phyloP scores from a whole-genome alignment of 2,329 filamentous ascomycete species.

The Fusarium nematophilum region DNA sequence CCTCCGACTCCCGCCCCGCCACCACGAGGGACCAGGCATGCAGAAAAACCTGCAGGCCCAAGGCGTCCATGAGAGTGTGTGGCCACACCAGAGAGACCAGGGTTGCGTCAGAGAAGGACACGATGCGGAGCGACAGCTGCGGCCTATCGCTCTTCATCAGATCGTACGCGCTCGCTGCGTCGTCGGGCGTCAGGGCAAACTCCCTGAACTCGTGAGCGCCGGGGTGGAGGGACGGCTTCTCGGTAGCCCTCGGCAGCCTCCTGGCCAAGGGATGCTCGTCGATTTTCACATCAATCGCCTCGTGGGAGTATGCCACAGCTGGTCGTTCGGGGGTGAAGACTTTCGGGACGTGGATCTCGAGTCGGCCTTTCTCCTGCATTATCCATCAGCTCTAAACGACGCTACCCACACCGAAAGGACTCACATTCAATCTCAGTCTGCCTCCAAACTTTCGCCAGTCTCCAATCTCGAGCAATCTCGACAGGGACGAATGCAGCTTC shows the following conservation, averaged over 20 bases:
- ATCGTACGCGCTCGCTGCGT: conserved; percentile 49
- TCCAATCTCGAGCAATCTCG: conserved; percentile 53
- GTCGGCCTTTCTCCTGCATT: conserved; percentile 33
- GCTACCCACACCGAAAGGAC: conserved; percentile 8
- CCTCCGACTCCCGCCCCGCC: conserved; percentile 54
- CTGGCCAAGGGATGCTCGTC: conserved; percentile 54
- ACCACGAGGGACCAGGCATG: conserved; percentile 59
- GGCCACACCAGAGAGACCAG: conserved; percentile 59
- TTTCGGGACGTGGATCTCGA: conserved; percentile 49
- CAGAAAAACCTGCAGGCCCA: conserved; percentile 56
- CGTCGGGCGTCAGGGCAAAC: conserved; percentile 24
- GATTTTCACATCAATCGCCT: conserved; percentile 51
- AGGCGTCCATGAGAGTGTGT: conserved; percentile 60
- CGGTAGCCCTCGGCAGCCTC: conserved; percentile 46
- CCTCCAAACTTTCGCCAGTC: conserved; percentile 61
- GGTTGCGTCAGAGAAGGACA: conserved; percentile 62
- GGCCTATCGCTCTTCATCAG: conserved; percentile 56
- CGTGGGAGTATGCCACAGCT: conserved; percentile 55
- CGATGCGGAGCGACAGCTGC: conserved; percentile 60
- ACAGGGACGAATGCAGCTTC: conserved; percentile 51
- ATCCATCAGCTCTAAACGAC: background rate
- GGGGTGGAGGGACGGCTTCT: conserved; percentile 32
- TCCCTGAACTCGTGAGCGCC: conserved; percentile 27
- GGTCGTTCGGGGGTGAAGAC: conserved; percentile 49
- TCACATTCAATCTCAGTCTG: conserved; percentile 45